phyloP scores from a whole-genome alignment of 169 alveolate species.

The Toxoplasma gondii region DNA sequence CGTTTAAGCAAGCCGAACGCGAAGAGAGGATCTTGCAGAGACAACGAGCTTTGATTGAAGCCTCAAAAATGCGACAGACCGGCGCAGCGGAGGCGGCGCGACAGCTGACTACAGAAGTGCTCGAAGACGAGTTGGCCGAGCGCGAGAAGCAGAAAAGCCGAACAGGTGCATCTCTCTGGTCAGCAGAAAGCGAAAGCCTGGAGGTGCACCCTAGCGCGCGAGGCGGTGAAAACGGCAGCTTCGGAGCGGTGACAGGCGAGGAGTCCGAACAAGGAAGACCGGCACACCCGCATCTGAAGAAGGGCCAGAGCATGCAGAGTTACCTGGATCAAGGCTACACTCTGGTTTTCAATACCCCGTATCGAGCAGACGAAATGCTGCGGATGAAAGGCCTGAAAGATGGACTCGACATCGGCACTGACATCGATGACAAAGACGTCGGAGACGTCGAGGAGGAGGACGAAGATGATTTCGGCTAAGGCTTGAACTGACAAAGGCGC shows the following conservation, averaged over 20 bases:
- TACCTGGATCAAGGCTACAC: conserved; percentile 6
- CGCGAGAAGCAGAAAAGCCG: neutral
- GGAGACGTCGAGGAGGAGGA: neutral
- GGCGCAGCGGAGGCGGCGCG: neutral
- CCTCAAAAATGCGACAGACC: neutral
- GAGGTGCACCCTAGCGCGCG: neutral
- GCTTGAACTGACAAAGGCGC: neutral
- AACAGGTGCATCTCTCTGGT: neutral
- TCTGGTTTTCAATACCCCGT: neutral
- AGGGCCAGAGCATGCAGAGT: neutral
- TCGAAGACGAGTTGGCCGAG: neutral
- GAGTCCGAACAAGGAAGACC: neutral
- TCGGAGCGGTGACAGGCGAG: neutral
- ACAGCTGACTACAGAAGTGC: neutral
- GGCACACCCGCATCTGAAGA: neutral
- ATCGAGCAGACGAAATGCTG: neutral
- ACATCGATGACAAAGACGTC: neutral
- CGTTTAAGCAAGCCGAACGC: neutral
- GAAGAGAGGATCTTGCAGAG: neutral
- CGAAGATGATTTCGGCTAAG: neutral
- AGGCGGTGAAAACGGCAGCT: neutral
- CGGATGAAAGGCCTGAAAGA: neutral
- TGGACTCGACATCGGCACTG: conserved; percentile 6
- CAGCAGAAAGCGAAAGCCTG: neutral
- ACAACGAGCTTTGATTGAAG: neutral